Percentiles rank a stretch among this genome's conserved stretches.
These are phyloP conservation scores for Tolypocladium guangdongense DNA, from an alignment of 2,329 filamentous ascomycete species.

Conservation along the genomic window DNA sequence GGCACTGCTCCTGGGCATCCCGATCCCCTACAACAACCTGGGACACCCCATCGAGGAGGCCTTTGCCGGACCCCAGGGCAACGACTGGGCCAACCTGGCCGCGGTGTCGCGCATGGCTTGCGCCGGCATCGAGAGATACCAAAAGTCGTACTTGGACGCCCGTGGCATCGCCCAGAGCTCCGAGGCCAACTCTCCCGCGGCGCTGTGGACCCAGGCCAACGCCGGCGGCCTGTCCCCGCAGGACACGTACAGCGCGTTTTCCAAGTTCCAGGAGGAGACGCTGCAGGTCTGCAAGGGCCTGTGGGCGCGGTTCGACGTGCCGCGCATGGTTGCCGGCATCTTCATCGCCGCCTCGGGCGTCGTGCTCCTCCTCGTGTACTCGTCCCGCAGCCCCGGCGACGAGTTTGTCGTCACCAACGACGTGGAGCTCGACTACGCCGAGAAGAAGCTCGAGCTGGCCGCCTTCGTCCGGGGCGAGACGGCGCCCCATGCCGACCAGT, in stretches of 20 bases:
- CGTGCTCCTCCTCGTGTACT: constrained; percentile 60
- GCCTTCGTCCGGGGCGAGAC: constrained; percentile 20
- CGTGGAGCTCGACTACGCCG: constrained; percentile 46
- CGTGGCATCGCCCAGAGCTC: constrained; percentile 55
- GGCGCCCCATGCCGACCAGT: constrained; percentile 28
- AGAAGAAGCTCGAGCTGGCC: constrained; percentile 44
- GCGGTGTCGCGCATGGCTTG: constrained; percentile 66
- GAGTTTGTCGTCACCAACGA: constrained; percentile 43
- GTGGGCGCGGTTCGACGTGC: constrained; percentile 87
- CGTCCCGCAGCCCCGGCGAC: constrained; percentile 45
- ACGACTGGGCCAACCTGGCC: constrained; percentile 67
- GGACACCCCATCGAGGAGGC: constrained; percentile 90
- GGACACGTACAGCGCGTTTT: constrained; percentile 47
- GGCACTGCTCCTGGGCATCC: constrained; percentile 75
- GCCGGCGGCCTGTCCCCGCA: constrained; percentile 26
- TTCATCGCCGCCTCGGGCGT: constrained; percentile 58
- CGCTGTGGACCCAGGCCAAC: constrained; percentile 38
- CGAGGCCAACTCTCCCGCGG: constrained; percentile 25
- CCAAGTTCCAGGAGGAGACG: constrained; percentile 67
- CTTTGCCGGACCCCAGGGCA: constrained; percentile 61
- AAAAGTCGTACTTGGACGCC: constrained; percentile 67
- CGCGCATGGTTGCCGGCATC: constrained; percentile 76
- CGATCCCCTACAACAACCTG: constrained; percentile 93
- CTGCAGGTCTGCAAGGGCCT: constrained; percentile 69
- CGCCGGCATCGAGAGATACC: constrained; percentile 83